These are phyloP conservation scores for Pilasporangium apinafurcum DNA, from an alignment of 352 stramenopile species.

Conservation along the genomic window DNA sequence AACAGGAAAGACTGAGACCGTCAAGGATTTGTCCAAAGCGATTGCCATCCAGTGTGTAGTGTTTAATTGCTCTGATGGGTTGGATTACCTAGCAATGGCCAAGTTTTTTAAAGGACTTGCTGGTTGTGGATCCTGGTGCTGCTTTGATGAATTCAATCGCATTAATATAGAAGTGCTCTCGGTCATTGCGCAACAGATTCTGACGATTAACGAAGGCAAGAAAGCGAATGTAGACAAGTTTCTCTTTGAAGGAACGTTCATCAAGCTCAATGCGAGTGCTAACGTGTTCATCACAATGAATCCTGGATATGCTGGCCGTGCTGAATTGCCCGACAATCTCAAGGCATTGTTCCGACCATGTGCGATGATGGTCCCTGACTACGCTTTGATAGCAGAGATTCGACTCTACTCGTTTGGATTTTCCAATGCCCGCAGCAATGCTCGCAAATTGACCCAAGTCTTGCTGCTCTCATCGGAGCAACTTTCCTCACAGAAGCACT, in stretches of 20 bases:
- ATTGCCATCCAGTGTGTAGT: slow-evolving; percentile 95
- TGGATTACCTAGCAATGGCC: slow-evolving; percentile 93
- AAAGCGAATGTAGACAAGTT: slow-evolving; percentile 89
- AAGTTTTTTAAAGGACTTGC: slow-evolving; percentile 96
- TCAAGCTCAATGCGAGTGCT: slow-evolving; percentile 89
- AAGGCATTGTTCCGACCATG: slow-evolving; percentile 92
- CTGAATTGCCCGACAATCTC: slow-evolving; percentile 92
- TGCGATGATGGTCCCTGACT: slow-evolving; percentile 96
- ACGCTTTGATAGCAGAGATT: slow-evolving; percentile 92
- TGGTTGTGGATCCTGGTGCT: slow-evolving; percentile 90
- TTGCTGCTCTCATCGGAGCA: slow-evolving; percentile 93
- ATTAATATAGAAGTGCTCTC: slow-evolving; percentile 95
- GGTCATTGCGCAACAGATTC: slow-evolving; percentile 93
- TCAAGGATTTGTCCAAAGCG: slow-evolving; percentile 93
- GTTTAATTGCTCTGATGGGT: slow-evolving; percentile 90
- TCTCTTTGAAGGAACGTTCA: slow-evolving; percentile 91
- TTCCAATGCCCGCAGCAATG: slow-evolving; percentile 81
- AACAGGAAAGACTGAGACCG: slow-evolving; percentile 93
- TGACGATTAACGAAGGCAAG: slow-evolving; percentile 91
- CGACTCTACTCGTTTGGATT: slow-evolving; percentile 93
- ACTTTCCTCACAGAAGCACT: slow-evolving; percentile 92
- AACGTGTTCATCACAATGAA: slow-evolving; percentile 97
- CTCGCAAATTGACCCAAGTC: slow-evolving; percentile 91
- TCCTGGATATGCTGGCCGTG: slow-evolving; percentile 93
- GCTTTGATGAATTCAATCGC: slow-evolving; percentile 95